Evolutionary conservation across 176 grass and related monocot genomes (phyloP).

Genomic region (Cenchrus purpureus): DNA sequence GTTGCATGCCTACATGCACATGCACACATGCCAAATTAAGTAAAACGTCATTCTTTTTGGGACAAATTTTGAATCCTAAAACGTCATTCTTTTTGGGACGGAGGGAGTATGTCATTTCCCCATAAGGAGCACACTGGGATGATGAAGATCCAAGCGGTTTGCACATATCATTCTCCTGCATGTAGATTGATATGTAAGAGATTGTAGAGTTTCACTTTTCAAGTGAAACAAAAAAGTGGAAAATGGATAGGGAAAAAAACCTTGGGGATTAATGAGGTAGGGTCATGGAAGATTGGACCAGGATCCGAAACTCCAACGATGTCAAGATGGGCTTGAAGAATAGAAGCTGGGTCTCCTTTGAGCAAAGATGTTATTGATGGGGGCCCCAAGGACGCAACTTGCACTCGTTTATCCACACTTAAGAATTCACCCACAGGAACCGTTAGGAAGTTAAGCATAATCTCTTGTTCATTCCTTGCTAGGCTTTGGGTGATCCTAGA

Average conservation of each 20-base stretch:
- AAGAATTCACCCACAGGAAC: neutral
- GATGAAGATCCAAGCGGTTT: neutral
- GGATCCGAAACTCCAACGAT: neutral
- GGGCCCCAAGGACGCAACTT: neutral
- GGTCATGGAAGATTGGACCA: neutral
- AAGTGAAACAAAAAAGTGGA: neutral
- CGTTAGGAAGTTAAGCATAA: neutral
- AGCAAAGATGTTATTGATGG: slow-evolving; percentile 9
- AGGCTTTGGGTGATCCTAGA: neutral
- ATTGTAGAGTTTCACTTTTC: neutral
- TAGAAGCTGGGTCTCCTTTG: neutral
- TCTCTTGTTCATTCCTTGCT: neutral
- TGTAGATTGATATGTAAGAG: neutral
- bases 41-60: too few relatives aligned
- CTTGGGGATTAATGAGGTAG: neutral
- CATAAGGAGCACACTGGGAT: neutral
- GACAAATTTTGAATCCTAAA: too few relatives aligned
- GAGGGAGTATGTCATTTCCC: too few relatives aligned
- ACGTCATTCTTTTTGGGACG: too few relatives aligned
- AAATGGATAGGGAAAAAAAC: neutral
- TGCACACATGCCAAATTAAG: too few relatives aligned
- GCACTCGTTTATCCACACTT: neutral
- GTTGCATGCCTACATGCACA: too few relatives aligned
- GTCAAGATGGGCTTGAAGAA: neutral
- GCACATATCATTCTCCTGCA: neutral